A percentile compares a stretch with the other conserved stretches of the same genome.
These are phyloP conservation scores for Iberis pinnata DNA, from an alignment of 345 rosid species.

Conservation along the genomic window DNA sequence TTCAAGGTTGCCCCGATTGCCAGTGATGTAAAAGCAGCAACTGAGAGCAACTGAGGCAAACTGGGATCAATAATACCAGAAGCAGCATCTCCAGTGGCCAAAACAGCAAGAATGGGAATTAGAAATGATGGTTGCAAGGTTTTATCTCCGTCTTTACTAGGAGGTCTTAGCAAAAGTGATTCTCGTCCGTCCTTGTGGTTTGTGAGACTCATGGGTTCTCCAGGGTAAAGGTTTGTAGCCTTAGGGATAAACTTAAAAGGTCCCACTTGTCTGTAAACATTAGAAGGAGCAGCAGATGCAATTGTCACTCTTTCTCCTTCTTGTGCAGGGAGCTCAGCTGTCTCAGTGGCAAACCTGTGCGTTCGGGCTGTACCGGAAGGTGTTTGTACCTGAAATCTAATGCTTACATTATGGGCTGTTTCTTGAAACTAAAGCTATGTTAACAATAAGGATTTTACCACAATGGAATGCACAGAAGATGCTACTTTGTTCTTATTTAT, in stretches of 20 bases:
- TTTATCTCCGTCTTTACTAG: conserved; percentile 54
- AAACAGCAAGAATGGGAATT: conserved; percentile 60
- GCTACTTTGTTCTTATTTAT: conserved; percentile 58
- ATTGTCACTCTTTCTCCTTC: conserved; percentile 90
- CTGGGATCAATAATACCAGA: conserved; percentile 75
- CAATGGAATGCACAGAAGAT: conserved; percentile 80
- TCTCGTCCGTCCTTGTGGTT: conserved; percentile 74
- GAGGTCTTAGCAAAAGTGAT: conserved; percentile 60
- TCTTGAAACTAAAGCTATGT: neutral
- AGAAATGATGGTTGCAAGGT: conserved; percentile 56
- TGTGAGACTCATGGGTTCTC: conserved; percentile 87
- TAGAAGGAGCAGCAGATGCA: conserved; percentile 76
- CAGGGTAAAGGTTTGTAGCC: conserved; percentile 63
- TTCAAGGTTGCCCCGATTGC: conserved; percentile 70
- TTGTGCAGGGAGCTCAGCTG: conserved; percentile 89
- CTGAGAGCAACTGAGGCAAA: conserved; percentile 77
- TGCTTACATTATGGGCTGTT: neutral
- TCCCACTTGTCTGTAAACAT: conserved; percentile 66
- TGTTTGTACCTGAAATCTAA: conserved; percentile 54
- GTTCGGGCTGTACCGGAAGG: conserved; percentile 88
- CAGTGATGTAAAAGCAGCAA: conserved; percentile 63
- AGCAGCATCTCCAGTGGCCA: conserved; percentile 91
- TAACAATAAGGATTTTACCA: conserved; percentile 42
- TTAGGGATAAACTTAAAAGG: conserved; percentile 80
- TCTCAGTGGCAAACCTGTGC: conserved; percentile 87